Conservation (phyloP, 345 rosid species). For the Balakata baccata region DNA sequence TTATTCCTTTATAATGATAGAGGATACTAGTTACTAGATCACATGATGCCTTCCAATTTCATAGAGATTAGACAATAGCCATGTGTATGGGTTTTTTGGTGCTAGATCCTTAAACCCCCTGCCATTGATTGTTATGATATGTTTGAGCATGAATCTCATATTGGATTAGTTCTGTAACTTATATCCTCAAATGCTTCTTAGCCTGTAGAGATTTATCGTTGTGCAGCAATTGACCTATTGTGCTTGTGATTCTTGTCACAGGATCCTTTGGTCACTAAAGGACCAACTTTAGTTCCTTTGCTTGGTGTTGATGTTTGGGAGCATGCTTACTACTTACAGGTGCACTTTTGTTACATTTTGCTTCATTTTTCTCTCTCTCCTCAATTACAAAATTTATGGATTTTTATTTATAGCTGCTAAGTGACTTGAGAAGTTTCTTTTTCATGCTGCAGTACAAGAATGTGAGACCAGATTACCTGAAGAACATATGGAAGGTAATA, state of each 20-base stretch:
- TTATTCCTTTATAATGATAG: background rate
- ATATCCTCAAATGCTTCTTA: background rate
- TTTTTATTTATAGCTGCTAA: no score
- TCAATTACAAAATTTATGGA: no score
- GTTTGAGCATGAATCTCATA: background rate
- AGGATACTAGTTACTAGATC: background rate
- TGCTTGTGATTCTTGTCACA: constrained; percentile 25
- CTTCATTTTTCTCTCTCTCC: background rate
- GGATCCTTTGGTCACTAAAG: constrained; percentile 91
- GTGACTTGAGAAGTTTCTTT: background rate
- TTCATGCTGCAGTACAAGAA: constrained; percentile 69
- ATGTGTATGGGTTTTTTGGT: background rate
- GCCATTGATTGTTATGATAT: background rate
- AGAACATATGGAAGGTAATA: constrained; percentile 91
- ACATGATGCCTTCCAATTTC: background rate
- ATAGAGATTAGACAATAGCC: background rate
- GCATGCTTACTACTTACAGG: constrained; percentile 98
- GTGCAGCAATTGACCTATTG: background rate
- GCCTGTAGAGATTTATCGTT: background rate
- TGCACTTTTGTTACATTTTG: constrained; percentile 17
- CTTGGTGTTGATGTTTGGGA: constrained; percentile 98
- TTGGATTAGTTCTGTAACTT: background rate
- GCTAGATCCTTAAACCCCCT: no score
- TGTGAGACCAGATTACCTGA: constrained; percentile 78
- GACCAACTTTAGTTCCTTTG: constrained; percentile 66